These are phyloP conservation scores for Amylocystis lapponica DNA, from an alignment of 768 basidiomycete genomes.

Conservation along the genomic window DNA sequence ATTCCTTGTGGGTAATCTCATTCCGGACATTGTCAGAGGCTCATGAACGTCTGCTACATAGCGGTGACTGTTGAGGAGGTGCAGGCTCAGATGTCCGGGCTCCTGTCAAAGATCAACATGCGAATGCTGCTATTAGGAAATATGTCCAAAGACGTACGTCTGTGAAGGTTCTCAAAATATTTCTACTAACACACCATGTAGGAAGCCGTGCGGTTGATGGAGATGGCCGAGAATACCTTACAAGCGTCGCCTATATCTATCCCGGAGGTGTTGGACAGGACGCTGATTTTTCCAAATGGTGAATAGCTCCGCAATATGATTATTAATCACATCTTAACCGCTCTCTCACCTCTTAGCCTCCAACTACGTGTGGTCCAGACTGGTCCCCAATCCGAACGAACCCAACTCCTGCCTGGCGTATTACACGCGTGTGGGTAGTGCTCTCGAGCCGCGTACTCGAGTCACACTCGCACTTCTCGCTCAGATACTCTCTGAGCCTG, in stretches of 20 bases:
- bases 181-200: slow-evolving; percentile 22
- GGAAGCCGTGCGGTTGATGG: slow-evolving; percentile 74
- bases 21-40: neutral
- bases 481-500: slow-evolving; percentile 86
- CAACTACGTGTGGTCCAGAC: slow-evolving; percentile 59
- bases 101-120: slow-evolving; percentile 63
- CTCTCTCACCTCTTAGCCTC: slow-evolving; percentile 41
- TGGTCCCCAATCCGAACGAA: slow-evolving; percentile 79
- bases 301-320: no score
- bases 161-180: no score
- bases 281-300: slow-evolving; percentile 71
- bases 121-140: slow-evolving; percentile 81
- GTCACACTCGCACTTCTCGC: slow-evolving; percentile 66
- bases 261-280: slow-evolving; percentile 42
- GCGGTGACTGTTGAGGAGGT: slow-evolving; percentile 72
- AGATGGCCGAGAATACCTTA: slow-evolving; percentile 65
- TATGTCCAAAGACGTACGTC: slow-evolving; percentile 72
- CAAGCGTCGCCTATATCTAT: slow-evolving; percentile 46
- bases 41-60: slow-evolving; percentile 27
- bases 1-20: slow-evolving; percentile 32
- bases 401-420: slow-evolving; percentile 85
- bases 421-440: slow-evolving; percentile 73
- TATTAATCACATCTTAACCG: neutral
- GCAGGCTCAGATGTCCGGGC: slow-evolving; percentile 46
- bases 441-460: slow-evolving; percentile 56